Percentiles rank a stretch among this genome's conserved stretches.
phyloP scores from a whole-genome alignment of 257 asterid species.

The Ophiorrhiza pumila region DNA sequence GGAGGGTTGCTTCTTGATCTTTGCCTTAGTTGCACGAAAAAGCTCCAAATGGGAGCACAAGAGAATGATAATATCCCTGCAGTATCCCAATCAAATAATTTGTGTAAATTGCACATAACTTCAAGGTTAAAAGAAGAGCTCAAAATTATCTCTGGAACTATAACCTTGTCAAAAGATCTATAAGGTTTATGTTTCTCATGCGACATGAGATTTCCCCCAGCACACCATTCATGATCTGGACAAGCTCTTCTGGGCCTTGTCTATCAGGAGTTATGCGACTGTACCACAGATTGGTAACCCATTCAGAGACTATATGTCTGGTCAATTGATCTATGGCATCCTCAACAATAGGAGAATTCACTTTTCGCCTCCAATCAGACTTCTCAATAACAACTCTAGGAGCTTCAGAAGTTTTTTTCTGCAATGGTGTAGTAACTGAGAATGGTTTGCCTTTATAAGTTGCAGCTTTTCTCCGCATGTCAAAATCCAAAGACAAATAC shows the following conservation, averaged over 20 bases:
- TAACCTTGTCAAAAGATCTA: conserved; percentile 88
- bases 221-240: conserved; percentile 74
- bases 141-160: conserved; percentile 19
- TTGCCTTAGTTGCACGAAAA: conserved; percentile 61
- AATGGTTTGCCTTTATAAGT: conserved; percentile 63
- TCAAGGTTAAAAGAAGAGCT: conserved; percentile 21
- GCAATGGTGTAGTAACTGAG: conserved; percentile 35
- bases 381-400: conserved; percentile 34
- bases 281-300: conserved; percentile 98
- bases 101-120: conserved; percentile 20
- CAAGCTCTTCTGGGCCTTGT: conserved; percentile 92
- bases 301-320: conserved; percentile 88
- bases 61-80: conserved; percentile 72
- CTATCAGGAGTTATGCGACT: conserved; percentile 85
- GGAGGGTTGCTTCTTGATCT: conserved; percentile 56
- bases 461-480: conserved; percentile 73
- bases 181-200: conserved; percentile 74
- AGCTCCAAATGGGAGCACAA: conserved; percentile 67
- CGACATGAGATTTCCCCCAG: conserved; percentile 84
- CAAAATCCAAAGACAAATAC: conserved; percentile 76
- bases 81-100: conserved; percentile 27
- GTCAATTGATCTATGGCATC: conserved; percentile 84
- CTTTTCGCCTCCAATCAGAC: conserved; percentile 84
- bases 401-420: conserved; percentile 37
- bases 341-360: conserved; percentile 88